Conservation (phyloP, 1,284 basidiomycete genomes). For the Rhodotorula mucilaginosa region DNA sequence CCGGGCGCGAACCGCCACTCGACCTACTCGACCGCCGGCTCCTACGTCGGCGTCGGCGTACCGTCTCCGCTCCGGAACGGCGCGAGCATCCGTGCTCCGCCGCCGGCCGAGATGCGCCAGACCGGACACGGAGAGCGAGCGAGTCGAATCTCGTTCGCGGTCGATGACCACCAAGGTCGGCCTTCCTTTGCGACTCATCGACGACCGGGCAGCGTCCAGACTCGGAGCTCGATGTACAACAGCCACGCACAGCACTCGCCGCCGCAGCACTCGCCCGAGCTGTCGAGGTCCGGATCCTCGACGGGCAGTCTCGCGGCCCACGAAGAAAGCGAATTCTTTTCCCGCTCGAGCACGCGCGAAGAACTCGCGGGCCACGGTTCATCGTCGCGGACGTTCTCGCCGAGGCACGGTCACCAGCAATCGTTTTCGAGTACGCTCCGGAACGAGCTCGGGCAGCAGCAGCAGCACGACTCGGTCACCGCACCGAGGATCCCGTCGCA, state of each 20-base stretch:
- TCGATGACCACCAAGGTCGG: conserved; percentile 4
- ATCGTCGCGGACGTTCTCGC: conserved; percentile 1
- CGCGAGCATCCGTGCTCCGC: conserved; percentile 13
- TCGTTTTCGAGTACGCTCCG: conserved; percentile 23
- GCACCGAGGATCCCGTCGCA: background rate
- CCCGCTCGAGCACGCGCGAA: conserved; percentile 20
- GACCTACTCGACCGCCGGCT: conserved; percentile 24
- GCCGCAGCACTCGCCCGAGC: conserved; percentile 10
- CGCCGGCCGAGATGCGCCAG: conserved; percentile 34
- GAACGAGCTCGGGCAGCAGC: conserved; percentile 16
- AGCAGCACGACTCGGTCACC: background rate
- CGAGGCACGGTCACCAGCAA: conserved; percentile 12
- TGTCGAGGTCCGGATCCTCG: conserved; percentile 15
- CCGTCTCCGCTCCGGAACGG: conserved; percentile 19
- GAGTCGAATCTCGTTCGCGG: conserved; percentile 27
- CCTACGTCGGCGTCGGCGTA: background rate
- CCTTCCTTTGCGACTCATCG: conserved; percentile 10
- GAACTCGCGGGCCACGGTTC: conserved; percentile 14
- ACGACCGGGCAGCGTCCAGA: conserved; percentile 18
- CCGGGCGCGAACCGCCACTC: conserved; percentile 15
- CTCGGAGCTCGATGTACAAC: conserved; percentile 13
- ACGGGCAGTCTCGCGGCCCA: conserved; percentile 10
- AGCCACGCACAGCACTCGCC: conserved; percentile 1
- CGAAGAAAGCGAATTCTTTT: conserved; percentile 20
- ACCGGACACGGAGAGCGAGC: conserved; percentile 28